Evolutionary conservation across 2,329 filamentous ascomycete genomes (phyloP), one percentile per base, ranked within the genome.

Genomic region (Emmonsia crescens): DNA sequence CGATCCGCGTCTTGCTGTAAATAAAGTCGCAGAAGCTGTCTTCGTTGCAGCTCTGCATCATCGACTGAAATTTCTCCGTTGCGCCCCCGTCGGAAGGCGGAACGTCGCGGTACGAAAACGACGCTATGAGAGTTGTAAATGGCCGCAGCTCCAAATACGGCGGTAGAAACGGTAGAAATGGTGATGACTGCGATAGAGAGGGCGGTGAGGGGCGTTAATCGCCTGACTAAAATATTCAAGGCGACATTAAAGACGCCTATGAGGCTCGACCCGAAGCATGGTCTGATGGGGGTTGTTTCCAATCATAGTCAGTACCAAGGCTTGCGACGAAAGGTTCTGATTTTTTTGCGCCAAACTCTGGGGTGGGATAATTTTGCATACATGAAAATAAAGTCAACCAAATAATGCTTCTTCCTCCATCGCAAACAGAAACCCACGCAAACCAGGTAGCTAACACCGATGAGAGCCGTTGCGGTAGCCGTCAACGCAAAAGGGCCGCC

Each of bases 41-140:
- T 73, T 60, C 76, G 73, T 67, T 74, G 71, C 59, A 77, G 74
- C 58, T 77, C 75, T 27, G 73, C 72, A 3, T 69, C 73, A 48
- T 74, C 61, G 5, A 70, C 62, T 0, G 64, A 68, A 44, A 59
- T 57, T 10, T 60, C 61, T 31, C 33, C 61, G 36, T 42, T 56
- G 6, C 62, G 29, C 36, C 61, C 31, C 59, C 61, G 44, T 64
- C 46, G 24, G 60, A 55, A 5, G 46, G 54, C 16, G 51, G 65
- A 36, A 61, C 52, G 48, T 12, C 44, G 31, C 61, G 27, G 60
- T 9, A 55, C 60, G 62, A 56, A 62, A 48, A 61, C 59, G 27
- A 49, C 64, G 57, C 65, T 66, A 27, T 63, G 66, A 33, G 69
- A 73, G 14, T 68, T 61, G 58, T 71, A 68, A 14, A 71, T 61